Evolutionary conservation across 2,329 filamentous ascomycete genomes (phyloP), one percentile per base, ranked within the genome.

Genomic region (Didymella exigua): DNA sequence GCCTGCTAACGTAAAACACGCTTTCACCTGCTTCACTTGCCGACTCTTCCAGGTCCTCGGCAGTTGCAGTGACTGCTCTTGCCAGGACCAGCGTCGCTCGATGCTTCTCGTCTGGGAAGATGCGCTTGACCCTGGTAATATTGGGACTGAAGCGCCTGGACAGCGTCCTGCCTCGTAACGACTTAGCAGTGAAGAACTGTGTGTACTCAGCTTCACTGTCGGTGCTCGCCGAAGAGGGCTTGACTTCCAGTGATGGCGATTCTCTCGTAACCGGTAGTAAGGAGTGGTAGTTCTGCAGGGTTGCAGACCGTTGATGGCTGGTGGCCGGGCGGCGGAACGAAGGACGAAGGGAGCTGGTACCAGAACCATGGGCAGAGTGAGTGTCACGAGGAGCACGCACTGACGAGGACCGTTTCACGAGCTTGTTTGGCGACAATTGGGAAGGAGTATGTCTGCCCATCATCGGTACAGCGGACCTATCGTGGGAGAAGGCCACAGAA

Each of bases 271-370:
- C 66, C 24, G 69, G 69, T 27, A 75, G 54, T 40, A 69, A 60
- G 16, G 63, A 74, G 33, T 74, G 71, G 34, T 75, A 77, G 57
- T 86, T 82, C 62, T 89, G 85, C 24, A 91, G 77, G 1, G 88
- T 90, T 29, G 85, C 86, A 40, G 88, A 89, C 65, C 90, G 82
- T 71, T 93, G 89, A 68, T 92, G 89, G 72, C 89, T 92, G 16
- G 90, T 93, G 40, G 89, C 89, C 47, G 90, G 90, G 64, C 89
- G 81, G 54, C 88, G 85, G 55, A 93, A 81, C 19, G 84, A 86
- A 2, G 86, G 83, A 58, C 89, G 78, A 66, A 88, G 84, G 42
- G 86, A 83, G 60, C 78, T 84, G 27, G 86, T 83, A 60, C 78
- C 84, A 27, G 86, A 81, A 59, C 81, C 78, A 54, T 79, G 80